Evolutionary conservation across 192 early-diverging fungal species (phyloP).

Genomic region (Funneliformis mosseae): DNA sequence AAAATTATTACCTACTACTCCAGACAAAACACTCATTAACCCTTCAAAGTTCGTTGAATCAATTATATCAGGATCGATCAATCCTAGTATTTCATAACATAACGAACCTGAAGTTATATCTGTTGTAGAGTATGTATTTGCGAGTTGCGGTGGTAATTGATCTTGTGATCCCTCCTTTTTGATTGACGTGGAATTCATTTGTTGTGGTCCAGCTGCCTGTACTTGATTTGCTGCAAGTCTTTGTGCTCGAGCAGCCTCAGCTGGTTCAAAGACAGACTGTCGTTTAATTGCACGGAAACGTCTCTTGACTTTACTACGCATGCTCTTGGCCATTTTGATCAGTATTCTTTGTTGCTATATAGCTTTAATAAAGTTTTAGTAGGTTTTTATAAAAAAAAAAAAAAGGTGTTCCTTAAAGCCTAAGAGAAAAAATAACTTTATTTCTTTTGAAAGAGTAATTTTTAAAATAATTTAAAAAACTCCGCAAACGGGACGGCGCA

Average conservation of each 20-base stretch:
- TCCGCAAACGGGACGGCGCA: too few species aligned
- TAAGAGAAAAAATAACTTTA: too few species aligned
- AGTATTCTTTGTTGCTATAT: neutral
- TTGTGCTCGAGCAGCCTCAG: slow-evolving; percentile 53
- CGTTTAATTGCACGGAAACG: slow-evolving; percentile 63
- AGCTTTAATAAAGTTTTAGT: too few species aligned
- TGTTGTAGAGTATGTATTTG: neutral
- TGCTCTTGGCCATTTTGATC: slow-evolving; percentile 47
- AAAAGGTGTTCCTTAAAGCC: too few species aligned
- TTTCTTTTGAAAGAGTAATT: too few species aligned
- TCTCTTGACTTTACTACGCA: slow-evolving; percentile 53
- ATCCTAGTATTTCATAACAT: neutral
- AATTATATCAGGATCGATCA: neutral
- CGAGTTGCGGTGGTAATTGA: neutral
- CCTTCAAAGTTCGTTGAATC: neutral
- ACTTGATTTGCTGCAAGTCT: slow-evolving; percentile 46
- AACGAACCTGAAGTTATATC: neutral
- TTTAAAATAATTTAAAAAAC: too few species aligned
- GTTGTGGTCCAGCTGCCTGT: slow-evolving; percentile 27
- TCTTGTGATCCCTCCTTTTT: neutral
- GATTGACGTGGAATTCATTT: neutral
- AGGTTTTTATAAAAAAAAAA: too few species aligned
- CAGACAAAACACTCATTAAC: neutral
- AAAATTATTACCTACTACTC: neutral
- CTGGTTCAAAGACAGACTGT: slow-evolving; percentile 53